These are phyloP conservation scores for Colletotrichum sp. DNA, from an alignment of 2,329 filamentous ascomycete genomes.

Conservation along the genomic window DNA sequence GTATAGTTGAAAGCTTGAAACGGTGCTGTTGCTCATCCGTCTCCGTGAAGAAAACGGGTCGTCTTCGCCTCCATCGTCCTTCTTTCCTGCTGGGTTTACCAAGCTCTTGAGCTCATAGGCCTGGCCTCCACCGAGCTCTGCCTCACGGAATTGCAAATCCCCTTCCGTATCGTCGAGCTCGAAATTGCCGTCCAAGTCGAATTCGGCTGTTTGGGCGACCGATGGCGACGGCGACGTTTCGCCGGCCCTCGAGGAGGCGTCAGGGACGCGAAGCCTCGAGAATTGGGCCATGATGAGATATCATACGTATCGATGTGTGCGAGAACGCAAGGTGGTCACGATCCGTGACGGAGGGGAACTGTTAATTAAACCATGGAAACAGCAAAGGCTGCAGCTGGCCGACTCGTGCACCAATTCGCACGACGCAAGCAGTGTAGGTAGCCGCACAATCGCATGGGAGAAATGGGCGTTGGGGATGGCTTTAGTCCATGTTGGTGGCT, in stretches of 20 bases:
- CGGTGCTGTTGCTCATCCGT: conserved; percentile 34
- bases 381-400: neutral
- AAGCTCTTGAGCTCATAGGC: conserved; percentile 35
- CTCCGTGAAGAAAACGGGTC: conserved; percentile 27
- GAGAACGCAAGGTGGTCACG: neutral
- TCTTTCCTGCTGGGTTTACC: conserved; percentile 14
- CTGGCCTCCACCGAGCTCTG: conserved; percentile 33
- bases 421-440: neutral
- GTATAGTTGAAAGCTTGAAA: conserved; percentile 47
- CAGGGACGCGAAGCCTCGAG: neutral
- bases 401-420: neutral
- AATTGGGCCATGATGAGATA: neutral
- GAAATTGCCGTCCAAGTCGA: conserved; percentile 39
- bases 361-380: neutral
- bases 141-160: conserved; percentile 28
- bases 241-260: conserved; percentile 2
- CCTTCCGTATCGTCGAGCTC: conserved; percentile 24
- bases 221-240: conserved; percentile 36
- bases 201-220: conserved; percentile 45
- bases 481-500: conserved; percentile 1
- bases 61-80: conserved; percentile 33
- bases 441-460: neutral
- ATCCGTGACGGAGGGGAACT: neutral
- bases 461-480: neutral
- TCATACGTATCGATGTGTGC: neutral